Evolutionary conservation across 2,329 filamentous ascomycete genomes (phyloP).

Genomic region (Cytospora piceae): DNA sequence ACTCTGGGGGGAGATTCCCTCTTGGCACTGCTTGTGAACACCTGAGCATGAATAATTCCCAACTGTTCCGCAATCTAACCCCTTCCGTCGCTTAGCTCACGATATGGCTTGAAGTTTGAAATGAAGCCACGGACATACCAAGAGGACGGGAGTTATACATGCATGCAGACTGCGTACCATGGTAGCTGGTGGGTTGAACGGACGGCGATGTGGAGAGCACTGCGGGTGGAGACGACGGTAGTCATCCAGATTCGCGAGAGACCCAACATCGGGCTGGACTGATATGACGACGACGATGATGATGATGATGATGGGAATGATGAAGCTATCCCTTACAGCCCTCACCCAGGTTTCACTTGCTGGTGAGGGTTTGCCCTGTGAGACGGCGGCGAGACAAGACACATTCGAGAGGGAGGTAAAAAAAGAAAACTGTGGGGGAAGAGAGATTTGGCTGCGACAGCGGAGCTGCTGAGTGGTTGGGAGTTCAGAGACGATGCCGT

Average conservation of each 20-base stretch:
- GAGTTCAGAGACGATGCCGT: background rate
- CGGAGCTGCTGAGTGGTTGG: background rate
- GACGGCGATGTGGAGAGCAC: background rate
- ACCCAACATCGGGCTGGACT: background rate
- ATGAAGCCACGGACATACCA: no score
- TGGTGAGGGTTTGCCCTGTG: background rate
- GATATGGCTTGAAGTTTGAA: background rate
- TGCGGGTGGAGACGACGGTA: background rate
- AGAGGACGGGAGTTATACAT: no score
- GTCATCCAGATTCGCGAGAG: background rate
- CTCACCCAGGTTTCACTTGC: background rate
- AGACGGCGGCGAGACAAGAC: background rate
- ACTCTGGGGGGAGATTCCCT: background rate
- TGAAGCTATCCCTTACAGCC: no score
- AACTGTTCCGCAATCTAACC: background rate
- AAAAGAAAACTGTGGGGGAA: background rate
- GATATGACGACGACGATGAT: background rate
- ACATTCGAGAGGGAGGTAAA: background rate
- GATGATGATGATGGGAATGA: no score
- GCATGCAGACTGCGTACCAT: no score
- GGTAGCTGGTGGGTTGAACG: no score
- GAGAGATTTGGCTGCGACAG: background rate
- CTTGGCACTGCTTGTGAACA: background rate
- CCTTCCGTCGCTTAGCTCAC: background rate
- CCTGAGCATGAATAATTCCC: background rate